phyloP scores from a whole-genome alignment of 1,284 basidiomycete species.

The Stereum hirsutum region DNA sequence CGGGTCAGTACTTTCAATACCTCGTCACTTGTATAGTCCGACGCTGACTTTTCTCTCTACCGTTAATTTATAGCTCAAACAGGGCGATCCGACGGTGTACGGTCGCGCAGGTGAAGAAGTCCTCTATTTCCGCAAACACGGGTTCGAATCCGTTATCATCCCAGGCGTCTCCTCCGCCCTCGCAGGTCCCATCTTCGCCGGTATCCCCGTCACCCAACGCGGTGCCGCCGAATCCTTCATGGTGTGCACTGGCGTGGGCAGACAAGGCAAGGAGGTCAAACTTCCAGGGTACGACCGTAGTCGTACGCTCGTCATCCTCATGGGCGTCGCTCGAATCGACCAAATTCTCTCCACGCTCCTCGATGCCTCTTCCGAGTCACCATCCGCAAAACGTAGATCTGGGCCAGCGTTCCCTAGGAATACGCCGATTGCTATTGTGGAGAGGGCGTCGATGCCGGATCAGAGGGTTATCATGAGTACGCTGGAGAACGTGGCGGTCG shows the following conservation, averaged over 20 bases:
- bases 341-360: conserved; percentile 64
- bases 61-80: conserved; percentile 65
- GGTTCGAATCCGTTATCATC: conserved; percentile 77
- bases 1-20: conserved; percentile 42
- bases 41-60: conserved; percentile 4
- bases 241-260: conserved; percentile 90
- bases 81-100: conserved; percentile 95
- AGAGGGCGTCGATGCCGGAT: conserved; percentile 87
- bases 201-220: conserved; percentile 92
- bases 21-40: conserved; percentile 1
- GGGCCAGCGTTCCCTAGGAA: conserved; percentile 67
- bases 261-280: conserved; percentile 76
- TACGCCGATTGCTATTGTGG: conserved; percentile 87
- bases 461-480: conserved; percentile 84
- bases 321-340: conserved; percentile 87
- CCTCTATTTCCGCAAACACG: conserved; percentile 80
- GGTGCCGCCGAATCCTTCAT: conserved; percentile 87
- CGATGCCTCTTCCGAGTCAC: conserved; percentile 10
- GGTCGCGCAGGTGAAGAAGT: conserved; percentile 94
- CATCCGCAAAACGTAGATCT: conserved; percentile 21
- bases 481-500: conserved; percentile 60
- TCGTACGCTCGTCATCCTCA: conserved; percentile 79
- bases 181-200: conserved; percentile 83
- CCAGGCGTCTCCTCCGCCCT: conserved; percentile 88
- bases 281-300: conserved; percentile 82